Conservation (phyloP, 176 grass and related monocot species). For the Calamus simplicifolius region DNA sequence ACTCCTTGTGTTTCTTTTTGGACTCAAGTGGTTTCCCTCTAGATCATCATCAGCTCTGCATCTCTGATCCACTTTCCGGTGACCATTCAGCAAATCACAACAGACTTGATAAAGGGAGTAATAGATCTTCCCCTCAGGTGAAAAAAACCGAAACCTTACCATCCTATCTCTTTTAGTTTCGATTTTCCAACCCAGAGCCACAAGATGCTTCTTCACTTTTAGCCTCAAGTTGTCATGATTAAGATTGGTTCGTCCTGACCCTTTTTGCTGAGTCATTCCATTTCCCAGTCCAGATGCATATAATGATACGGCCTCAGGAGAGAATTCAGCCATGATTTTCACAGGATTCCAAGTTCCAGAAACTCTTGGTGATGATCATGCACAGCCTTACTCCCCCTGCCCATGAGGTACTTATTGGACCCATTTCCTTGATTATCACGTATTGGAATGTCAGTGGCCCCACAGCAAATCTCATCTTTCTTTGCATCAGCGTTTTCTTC, state of each 20-base stretch:
- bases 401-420: too few relatives aligned
- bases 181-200: constrained; percentile 64
- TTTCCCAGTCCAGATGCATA: constrained; percentile 10
- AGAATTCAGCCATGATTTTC: constrained; percentile 37
- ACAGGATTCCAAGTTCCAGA: constrained; percentile 28
- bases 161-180: constrained; percentile 24
- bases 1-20: too few relatives aligned
- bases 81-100: constrained; percentile 14
- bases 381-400: too few relatives aligned
- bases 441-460: too few relatives aligned
- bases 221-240: constrained; percentile 1
- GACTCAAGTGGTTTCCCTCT: background rate
- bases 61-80: constrained; percentile 15
- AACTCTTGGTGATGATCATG: background rate
- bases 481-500: background rate
- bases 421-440: too few relatives aligned
- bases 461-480: too few relatives aligned
- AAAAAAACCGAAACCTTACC: constrained; percentile 25
- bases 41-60: constrained; percentile 3
- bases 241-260: background rate
- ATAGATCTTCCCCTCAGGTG: constrained; percentile 38
- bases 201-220: constrained; percentile 60
- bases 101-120: constrained; percentile 37
- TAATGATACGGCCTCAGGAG: constrained; percentile 23
- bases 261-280: constrained; percentile 16